Percentiles rank a stretch among this genome's conserved stretches.
phyloP scores from a whole-genome alignment of 345 rosid species.

The Arabidopsis thaliana region TAIR10.1 NC_003070.9:19754501-19755000 shows the following conservation, averaged over 20 bases:
- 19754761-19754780: constrained; percentile 94
- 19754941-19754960: background rate
- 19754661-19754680: constrained; percentile 65
- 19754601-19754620: constrained; percentile 71
- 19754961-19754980: background rate
- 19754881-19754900: constrained; percentile 88
- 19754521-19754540: constrained; percentile 30
- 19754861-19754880: constrained; percentile 74
- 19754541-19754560: constrained; percentile 11
- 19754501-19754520: constrained; percentile 85
- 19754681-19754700: constrained; percentile 58
- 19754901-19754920: constrained; percentile 79
- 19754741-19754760: constrained; percentile 85
- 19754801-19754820: constrained; percentile 86
- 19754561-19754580: background rate
- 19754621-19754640: constrained; percentile 72
- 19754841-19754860: constrained; percentile 69
- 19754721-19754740: constrained; percentile 90
- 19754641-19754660: constrained; percentile 67
- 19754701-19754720: constrained; percentile 45
- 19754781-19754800: constrained; percentile 86
- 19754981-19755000: constrained; percentile 13
- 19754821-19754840: constrained; percentile 66
- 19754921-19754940: constrained; percentile 49
- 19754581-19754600: background rate